Base-by-base conservation (phyloP, 2,329 filamentous ascomycete genomes). In the Epichloe glyceriae region DNA sequence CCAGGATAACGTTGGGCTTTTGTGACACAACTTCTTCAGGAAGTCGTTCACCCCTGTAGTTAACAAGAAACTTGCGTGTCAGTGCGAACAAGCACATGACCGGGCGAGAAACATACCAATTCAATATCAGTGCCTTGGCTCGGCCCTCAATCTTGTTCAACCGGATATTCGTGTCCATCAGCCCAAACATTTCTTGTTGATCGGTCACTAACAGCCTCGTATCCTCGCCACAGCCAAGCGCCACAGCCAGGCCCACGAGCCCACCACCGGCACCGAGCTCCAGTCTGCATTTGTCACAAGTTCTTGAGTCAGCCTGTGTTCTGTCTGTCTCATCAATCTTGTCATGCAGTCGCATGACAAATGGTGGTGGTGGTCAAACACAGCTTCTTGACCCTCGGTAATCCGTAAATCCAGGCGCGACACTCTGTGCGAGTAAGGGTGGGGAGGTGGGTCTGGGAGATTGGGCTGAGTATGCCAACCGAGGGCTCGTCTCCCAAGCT, bases 251-350 rank as follows among this genome's bases (percentile, higher is more conserved):
- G 47, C 81, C 90, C 47, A 95, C 88, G 47, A 97, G 77, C 19
- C 93, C 93, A 51, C 90, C 88, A 52, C 93, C 93, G 53, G 91
- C 88, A 51, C 93, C 93, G 41, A 98, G 76, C 69, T 97, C 93
- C 61, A 97, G 73, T 70, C 88, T 95, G 61, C 54, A 52, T 49
- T 42, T 52, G 44, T 48, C 51, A 49, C 22, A 38, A 54, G 42
- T 48, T 44, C 38, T 46, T 43, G 45, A 44, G 56, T 63, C 54
- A 64, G 59, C 45, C 38, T 7, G 0, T n/a, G 0, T 11, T 42
- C 17, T 44, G 40, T 41, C 20, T 38, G 39, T 43, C 47, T 26
- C 22, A 26, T 17, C 30, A 19, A 15, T 15, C 6, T 19, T 22
- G 12, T 33, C 30, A 43, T 17, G 39, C 39, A 4, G 6, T 15